Evolutionary conservation across 768 basidiomycete genomes (phyloP).

Genomic region (Cystobasidium ongulense): DNA sequence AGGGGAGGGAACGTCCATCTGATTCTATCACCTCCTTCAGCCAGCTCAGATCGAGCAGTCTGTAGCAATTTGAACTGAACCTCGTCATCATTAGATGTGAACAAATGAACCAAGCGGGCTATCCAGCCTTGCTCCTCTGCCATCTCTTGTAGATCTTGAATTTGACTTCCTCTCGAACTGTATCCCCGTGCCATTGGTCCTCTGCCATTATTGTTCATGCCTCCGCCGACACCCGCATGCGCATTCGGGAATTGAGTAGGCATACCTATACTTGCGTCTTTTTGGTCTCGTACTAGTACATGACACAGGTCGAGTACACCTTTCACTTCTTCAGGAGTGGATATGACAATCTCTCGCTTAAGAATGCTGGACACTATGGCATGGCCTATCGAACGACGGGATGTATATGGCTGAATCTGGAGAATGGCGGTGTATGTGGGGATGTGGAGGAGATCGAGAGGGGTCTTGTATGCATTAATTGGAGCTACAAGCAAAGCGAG

Average conservation of each 20-base stretch:
- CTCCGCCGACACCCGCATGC: neutral
- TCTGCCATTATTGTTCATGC: neutral
- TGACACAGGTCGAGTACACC: slow-evolving; percentile 88
- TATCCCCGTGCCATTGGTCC: slow-evolving; percentile 38
- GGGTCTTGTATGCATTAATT: slow-evolving; percentile 91
- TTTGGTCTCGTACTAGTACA: slow-evolving; percentile 73
- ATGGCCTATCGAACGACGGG: slow-evolving; percentile 84
- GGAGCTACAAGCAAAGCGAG: slow-evolving; percentile 83
- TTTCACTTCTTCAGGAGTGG: slow-evolving; percentile 84
- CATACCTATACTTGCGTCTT: slow-evolving; percentile 43
- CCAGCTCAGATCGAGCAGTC: slow-evolving; percentile 77
- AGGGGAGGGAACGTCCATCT: slow-evolving; percentile 93
- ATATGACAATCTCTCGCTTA: slow-evolving; percentile 92
- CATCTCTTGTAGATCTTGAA: slow-evolving; percentile 70
- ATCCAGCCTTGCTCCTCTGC: slow-evolving; percentile 99
- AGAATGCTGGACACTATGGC: slow-evolving; percentile 87
- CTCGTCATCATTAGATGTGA: slow-evolving; percentile 74
- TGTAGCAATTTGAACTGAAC: slow-evolving; percentile 90
- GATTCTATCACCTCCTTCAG: slow-evolving; percentile 83
- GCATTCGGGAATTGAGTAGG: slow-evolving; percentile 9
- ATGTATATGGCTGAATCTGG: slow-evolving; percentile 75
- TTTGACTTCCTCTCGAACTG: slow-evolving; percentile 49
- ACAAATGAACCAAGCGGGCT: slow-evolving; percentile 93
- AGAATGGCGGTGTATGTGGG: slow-evolving; percentile 80
- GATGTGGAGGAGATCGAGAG: slow-evolving; percentile 91